Evolutionary conservation across 2,329 filamentous ascomycete genomes (phyloP).

Genomic region (Paracorniculantispora psalliotae): DNA sequence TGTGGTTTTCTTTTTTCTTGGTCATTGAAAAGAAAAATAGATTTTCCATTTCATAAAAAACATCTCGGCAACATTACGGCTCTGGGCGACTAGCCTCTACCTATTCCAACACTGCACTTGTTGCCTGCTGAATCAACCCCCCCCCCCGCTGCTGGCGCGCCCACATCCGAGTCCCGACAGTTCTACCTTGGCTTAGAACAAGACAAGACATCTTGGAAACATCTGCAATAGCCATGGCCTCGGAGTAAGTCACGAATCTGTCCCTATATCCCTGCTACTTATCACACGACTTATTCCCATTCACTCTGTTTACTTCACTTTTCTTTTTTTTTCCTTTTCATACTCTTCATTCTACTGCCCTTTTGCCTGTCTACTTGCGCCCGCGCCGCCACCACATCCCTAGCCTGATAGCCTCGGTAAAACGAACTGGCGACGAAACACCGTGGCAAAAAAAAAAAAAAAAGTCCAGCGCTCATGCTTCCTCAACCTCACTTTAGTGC

Average conservation of each 20-base stretch:
- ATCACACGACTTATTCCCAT: not conserved
- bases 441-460: not conserved
- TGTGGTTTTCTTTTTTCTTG: too few species aligned
- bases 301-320: not conserved
- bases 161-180: not conserved
- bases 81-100: too few species aligned
- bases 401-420: constrained; percentile 12
- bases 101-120: too few species aligned
- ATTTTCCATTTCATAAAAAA: too few species aligned
- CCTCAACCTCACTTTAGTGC: constrained; percentile 11
- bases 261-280: not conserved
- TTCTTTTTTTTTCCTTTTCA: not conserved
- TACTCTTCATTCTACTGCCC: not conserved
- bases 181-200: not conserved
- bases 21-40: too few species aligned
- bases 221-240: constrained; percentile 1
- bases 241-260: constrained; percentile 1
- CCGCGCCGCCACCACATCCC: not conserved
- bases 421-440: not conserved
- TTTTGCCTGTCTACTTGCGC: not conserved
- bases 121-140: too few species aligned
- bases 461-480: not conserved
- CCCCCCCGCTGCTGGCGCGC: not conserved
- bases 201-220: not conserved
- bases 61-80: too few species aligned